A percentile compares a stretch with the other conserved stretches of the same genome.
These are phyloP conservation scores for Cyclaneusma minus DNA, from an alignment of 2,329 filamentous ascomycete genomes.

Conservation along the genomic window DNA sequence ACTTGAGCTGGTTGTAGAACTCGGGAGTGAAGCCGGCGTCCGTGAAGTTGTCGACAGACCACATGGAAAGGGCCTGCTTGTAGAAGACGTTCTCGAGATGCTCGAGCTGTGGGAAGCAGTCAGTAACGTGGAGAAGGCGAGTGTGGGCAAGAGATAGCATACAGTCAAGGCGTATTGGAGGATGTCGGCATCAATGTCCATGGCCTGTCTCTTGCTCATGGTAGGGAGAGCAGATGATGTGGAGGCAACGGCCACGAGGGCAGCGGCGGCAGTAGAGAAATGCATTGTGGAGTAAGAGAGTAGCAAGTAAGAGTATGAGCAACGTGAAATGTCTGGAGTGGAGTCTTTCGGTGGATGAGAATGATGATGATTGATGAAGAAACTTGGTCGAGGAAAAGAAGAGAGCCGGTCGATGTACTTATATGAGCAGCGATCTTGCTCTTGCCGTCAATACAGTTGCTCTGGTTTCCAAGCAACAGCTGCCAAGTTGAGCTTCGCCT, in stretches of 20 bases:
- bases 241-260: slow-evolving; percentile 5
- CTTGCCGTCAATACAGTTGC: too few relatives aligned
- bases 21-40: slow-evolving; percentile 31
- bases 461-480: too few relatives aligned
- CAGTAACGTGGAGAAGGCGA: slow-evolving; percentile 1
- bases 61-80: slow-evolving; percentile 40
- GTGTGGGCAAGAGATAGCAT: not conserved
- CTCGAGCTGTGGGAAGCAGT: slow-evolving; percentile 25
- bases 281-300: slow-evolving; percentile 9
- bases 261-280: slow-evolving; percentile 10
- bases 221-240: slow-evolving; percentile 7
- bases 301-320: too few relatives aligned
- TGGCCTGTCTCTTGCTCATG: slow-evolving; percentile 10
- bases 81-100: slow-evolving; percentile 51
- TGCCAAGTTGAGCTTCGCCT: too few relatives aligned
- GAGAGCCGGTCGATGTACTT: too few relatives aligned
- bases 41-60: slow-evolving; percentile 32
- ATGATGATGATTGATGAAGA: too few relatives aligned
- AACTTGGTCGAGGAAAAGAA: too few relatives aligned
- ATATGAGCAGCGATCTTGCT: too few relatives aligned
- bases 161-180: slow-evolving; percentile 30
- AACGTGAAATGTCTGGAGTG: too few relatives aligned
- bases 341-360: too few relatives aligned
- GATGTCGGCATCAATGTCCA: slow-evolving; percentile 18
- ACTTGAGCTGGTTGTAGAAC: slow-evolving; percentile 42